phyloP scores from a whole-genome alignment of 192 early-diverging fungal genomes.

The Podila clonocystis region DNA sequence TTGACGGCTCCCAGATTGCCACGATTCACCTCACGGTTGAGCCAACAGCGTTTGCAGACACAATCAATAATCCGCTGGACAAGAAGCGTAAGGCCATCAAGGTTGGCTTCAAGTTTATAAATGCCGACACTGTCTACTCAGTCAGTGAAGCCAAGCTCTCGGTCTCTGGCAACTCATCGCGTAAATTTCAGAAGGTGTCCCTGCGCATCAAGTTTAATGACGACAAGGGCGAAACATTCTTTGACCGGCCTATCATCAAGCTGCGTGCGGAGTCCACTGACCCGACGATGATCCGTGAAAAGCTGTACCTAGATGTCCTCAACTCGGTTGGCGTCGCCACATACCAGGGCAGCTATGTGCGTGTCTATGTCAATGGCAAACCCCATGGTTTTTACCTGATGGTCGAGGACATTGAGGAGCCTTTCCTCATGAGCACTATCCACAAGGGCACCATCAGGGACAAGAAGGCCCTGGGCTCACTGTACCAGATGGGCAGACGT shows the following conservation, averaged over 20 bases:
- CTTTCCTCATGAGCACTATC: slow-evolving; percentile 44
- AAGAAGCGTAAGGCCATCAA: slow-evolving; percentile 17
- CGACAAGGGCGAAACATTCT: slow-evolving; percentile 32
- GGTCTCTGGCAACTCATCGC: slow-evolving; percentile 46
- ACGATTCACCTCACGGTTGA: slow-evolving; percentile 41
- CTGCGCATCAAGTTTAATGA: slow-evolving; percentile 49
- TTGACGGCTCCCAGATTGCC: slow-evolving; percentile 49
- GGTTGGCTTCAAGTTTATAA: slow-evolving; percentile 28
- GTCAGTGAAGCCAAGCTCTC: slow-evolving; percentile 37
- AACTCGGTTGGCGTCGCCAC: slow-evolving; percentile 23
- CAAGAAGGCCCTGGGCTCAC: slow-evolving; percentile 18
- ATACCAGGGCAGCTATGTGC: slow-evolving; percentile 25
- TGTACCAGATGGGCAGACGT: slow-evolving; percentile 45
- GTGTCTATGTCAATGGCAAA: slow-evolving; percentile 49
- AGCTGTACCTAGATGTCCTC: slow-evolving; percentile 45
- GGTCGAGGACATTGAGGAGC: slow-evolving; percentile 48
- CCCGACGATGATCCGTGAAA: slow-evolving; percentile 49
- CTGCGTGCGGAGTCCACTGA: slow-evolving; percentile 37
- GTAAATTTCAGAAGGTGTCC: slow-evolving; percentile 46
- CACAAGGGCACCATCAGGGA: slow-evolving; percentile 9
- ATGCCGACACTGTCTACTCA: slow-evolving; percentile 21
- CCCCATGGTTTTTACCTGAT: slow-evolving; percentile 50
- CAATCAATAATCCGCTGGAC: slow-evolving; percentile 32
- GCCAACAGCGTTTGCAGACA: slow-evolving; percentile 17
- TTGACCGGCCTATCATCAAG: slow-evolving; percentile 47